Percentiles rank a stretch among this genome's conserved stretches.
Conservation (phyloP, 1,284 basidiomycete species). For the Moesziomyces antarcticus region DNA sequence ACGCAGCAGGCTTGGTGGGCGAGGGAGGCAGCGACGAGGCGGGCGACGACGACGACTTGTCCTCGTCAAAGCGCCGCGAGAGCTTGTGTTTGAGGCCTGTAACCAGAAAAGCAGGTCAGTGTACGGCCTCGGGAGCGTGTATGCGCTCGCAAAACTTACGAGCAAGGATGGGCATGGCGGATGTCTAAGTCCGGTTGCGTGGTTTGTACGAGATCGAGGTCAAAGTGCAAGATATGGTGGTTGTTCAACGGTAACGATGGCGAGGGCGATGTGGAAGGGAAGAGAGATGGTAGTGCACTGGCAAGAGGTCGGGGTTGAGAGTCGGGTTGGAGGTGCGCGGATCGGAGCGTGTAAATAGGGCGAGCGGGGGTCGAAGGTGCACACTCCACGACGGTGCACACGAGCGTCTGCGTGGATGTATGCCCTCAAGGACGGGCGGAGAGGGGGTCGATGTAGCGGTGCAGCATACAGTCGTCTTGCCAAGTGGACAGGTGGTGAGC, state of each 20-base stretch:
- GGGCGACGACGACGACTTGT: constrained; percentile 20
- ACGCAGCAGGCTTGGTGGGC: constrained; percentile 31
- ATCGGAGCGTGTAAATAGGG: constrained; percentile 40
- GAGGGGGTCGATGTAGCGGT: too few relatives aligned
- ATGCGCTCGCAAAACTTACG: constrained; percentile 13
- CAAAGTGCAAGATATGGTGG: neutral
- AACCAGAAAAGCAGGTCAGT: neutral
- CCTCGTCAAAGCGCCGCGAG: constrained; percentile 37
- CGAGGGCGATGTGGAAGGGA: constrained; percentile 1
- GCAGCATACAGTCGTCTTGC: too few relatives aligned
- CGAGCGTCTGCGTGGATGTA: too few relatives aligned
- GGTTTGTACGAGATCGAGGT: too few relatives aligned
- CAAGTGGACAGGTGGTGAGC: too few relatives aligned
- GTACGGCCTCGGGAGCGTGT: neutral
- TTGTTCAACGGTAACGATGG: neutral
- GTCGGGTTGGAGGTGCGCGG: neutral
- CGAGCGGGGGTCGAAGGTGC: constrained; percentile 23
- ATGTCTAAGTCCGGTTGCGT: neutral
- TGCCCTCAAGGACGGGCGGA: too few relatives aligned
- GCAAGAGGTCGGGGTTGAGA: neutral
- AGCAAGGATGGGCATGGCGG: constrained; percentile 21
- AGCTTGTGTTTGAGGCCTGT: constrained; percentile 46
- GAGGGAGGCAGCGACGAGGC: constrained; percentile 40
- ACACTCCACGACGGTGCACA: too few relatives aligned
- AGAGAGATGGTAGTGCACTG: neutral